A percentile compares a stretch with the other conserved stretches of the same genome.
Evolutionary conservation across 495 filamentous ascomycete species (phyloP).

Genomic region (Jackrogersella multiformis): DNA sequence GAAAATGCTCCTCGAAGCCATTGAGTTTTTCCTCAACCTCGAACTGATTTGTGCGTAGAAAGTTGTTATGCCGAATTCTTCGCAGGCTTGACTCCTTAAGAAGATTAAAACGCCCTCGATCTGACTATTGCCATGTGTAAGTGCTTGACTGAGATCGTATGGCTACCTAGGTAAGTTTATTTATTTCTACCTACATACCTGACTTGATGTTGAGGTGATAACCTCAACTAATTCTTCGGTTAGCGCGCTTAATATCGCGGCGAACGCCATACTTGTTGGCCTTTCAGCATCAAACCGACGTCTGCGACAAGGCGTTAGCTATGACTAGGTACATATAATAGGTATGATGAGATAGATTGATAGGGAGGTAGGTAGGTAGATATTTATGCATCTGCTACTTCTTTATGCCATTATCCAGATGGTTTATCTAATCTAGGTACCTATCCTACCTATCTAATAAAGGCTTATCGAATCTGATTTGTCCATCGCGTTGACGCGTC

Average conservation of each 20-base stretch:
- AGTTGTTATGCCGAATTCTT: conserved; percentile 66
- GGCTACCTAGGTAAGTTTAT: no score
- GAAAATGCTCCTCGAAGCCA: conserved; percentile 89
- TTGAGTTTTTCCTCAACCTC: conserved; percentile 75
- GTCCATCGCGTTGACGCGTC: conserved; percentile 37
- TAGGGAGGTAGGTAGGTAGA: no score
- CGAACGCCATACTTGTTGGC: conserved; percentile 56
- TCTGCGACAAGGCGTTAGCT: background rate
- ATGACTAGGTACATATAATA: background rate
- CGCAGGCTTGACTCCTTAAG: conserved; percentile 62
- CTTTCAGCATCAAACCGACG: conserved; percentile 12
- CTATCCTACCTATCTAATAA: background rate
- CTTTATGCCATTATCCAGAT: background rate
- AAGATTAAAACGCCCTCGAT: conserved; percentile 58
- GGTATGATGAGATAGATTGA: conserved; percentile 48
- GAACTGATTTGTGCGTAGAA: conserved; percentile 87
- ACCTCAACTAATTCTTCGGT: conserved; percentile 64
- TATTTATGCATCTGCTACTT: background rate
- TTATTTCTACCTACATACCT: conserved; percentile 34
- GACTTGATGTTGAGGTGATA: conserved; percentile 46
- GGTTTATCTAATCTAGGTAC: background rate
- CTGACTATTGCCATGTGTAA: conserved; percentile 45
- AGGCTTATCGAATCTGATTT: background rate
- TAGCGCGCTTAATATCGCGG: conserved; percentile 57
- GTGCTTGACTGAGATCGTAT: background rate